Evolutionary conservation across 371 early-diverging fungal genomes (phyloP).

Genomic region (Mucor racemosus): DNA sequence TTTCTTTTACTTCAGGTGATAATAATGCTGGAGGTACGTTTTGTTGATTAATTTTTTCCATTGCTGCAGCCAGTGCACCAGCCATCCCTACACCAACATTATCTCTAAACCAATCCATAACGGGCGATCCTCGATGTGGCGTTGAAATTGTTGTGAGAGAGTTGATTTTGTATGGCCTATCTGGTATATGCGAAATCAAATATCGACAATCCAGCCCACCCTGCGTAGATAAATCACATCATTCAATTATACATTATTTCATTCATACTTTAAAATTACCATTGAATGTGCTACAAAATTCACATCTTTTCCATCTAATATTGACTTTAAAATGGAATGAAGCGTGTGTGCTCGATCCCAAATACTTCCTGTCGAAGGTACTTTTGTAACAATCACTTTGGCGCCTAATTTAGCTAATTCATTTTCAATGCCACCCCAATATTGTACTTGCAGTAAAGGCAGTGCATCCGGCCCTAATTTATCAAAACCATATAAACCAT

Average conservation of each 20-base stretch:
- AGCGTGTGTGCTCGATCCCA: conserved; percentile 80
- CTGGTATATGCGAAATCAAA: conserved; percentile 75
- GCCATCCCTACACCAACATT: conserved; percentile 64
- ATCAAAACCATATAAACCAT: conserved; percentile 92
- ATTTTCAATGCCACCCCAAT: conserved; percentile 89
- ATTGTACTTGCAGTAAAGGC: conserved; percentile 84
- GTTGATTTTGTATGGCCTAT: conserved; percentile 65
- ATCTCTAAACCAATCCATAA: conserved; percentile 93
- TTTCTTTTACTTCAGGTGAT: not conserved
- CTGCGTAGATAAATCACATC: conserved; percentile 22
- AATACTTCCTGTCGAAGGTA: conserved; percentile 82
- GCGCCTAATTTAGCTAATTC: conserved; percentile 82
- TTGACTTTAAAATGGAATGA: conserved; percentile 62
- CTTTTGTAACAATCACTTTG: conserved; percentile 82
- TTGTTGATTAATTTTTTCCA: not conserved
- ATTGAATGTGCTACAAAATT: conserved; percentile 94
- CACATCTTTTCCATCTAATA: conserved; percentile 62
- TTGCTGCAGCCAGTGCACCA: conserved; percentile 9
- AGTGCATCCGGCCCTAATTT: conserved; percentile 73
- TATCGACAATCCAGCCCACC: conserved; percentile 91
- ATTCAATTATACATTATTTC: no score
- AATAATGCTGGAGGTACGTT: conserved; percentile 7
- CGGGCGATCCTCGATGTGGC: conserved; percentile 88
- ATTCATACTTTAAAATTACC: conserved; percentile 45
- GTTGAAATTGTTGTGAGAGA: conserved; percentile 90